Base-by-base conservation (phyloP, 1,139 yeast genomes). In the Lodderomyces oxycetoniae region DNA sequence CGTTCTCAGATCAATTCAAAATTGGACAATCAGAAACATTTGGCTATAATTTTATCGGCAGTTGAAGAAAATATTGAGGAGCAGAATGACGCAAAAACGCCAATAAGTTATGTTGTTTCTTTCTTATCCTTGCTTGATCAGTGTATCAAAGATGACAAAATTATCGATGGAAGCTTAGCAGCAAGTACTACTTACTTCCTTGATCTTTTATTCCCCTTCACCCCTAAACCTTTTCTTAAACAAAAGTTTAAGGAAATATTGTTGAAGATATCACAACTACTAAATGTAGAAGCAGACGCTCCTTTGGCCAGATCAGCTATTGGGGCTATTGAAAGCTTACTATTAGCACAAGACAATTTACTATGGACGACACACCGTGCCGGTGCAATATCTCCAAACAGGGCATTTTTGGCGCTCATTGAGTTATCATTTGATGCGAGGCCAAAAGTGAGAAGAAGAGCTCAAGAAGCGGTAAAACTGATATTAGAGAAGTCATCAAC, bases 391-490 rank as follows among this genome's bases (percentile, higher is more conserved):
- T 80, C 91, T 19, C 95, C 96, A 20, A 75, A 74, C 52, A 77
- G 95, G 62, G 95, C 93, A 17, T 62, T 89, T 42, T 72, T 77
- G 31, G 96, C 95, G 25, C 61, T 93, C 40, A 62, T 91, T 41
- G 89, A 87, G 50, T 69, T 88, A 43, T 75, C 91, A 1, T 62
- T 85, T 35, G 98, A 93, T 56, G 81, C 86, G 29, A 75, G 98
- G 55, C 98, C 99, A 22, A 93, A 93, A 52, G 95, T 93, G 9
- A 78, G 99, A 58, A 87, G 85, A 74, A 79, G 96, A 65, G 95
- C 97, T 2, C 85, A 82, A 48, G 98, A 91, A 39, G 85, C 96
- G 2, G 70, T 91, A 14, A 61, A 71, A 31, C 70, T 65, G 4
- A 65, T 91, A 21, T 63, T 91, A 43, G 71, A 80, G 5, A 71